Evolutionary conservation across 306 rosid species (phyloP).

Genomic region (Cucumis hystrix): DNA sequence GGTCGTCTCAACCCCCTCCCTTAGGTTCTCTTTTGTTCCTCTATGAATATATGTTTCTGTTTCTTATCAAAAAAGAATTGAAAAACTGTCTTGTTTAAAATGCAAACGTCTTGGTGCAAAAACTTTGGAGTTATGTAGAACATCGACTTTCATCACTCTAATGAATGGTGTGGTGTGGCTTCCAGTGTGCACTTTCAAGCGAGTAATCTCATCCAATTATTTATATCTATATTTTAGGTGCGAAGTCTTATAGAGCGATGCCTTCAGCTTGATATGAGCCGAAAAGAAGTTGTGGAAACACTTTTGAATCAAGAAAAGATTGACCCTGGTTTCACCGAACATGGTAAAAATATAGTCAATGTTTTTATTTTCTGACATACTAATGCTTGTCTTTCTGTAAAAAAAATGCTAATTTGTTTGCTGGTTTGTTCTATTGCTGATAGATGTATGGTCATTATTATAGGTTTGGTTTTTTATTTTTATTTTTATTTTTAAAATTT

Average conservation of each 20-base stretch:
- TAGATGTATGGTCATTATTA: neutral
- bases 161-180: neutral
- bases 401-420: neutral
- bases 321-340: conserved; percentile 89
- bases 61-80: too few species aligned
- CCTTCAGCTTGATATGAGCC: conserved; percentile 82
- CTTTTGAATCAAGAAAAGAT: conserved; percentile 66
- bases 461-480: neutral
- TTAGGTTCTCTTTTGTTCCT: too few species aligned
- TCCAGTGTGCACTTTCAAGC: neutral
- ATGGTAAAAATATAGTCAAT: conserved; percentile 31
- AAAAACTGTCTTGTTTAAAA: neutral
- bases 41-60: too few species aligned
- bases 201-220: neutral
- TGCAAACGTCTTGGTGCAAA: neutral
- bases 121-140: neutral
- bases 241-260: conserved; percentile 87
- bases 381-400: neutral
- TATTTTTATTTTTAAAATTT: neutral
- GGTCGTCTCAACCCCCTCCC: too few species aligned
- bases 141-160: neutral
- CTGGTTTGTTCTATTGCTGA: neutral
- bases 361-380: neutral
- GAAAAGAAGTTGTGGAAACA: conserved; percentile 63
- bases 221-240: conserved; percentile 34